Base-by-base conservation (phyloP, 768 basidiomycete species). In the Suillus ampliporus region DNA sequence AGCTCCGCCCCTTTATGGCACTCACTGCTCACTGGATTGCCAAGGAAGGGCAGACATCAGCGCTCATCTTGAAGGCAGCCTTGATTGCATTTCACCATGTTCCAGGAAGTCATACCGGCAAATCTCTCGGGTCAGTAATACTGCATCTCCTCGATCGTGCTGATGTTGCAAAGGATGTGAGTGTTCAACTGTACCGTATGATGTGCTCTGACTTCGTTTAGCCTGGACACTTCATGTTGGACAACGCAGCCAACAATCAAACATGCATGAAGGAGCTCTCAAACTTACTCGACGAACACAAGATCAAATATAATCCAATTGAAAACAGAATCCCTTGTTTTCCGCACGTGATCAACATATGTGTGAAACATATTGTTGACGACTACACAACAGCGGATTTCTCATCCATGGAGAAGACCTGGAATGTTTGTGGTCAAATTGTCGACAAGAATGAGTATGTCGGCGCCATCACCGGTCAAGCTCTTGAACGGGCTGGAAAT, bases 1-100 rank as follows among this genome's bases (percentile, higher is more conserved):
- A 69, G 37, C 72, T 74, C 15, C 14, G 23, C 4, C 21, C 72
- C 10, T 77, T 66, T 52, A 68, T 80, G 62, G 79, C 72, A 0
- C 57, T 80, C 1, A 77, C 76, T 0, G 71, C 68, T 0, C 77
- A 80, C 68, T 81, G 61, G 40, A 65, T 65, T 8, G 51, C 60
- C 14, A 40, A 26, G 13, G 51, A 60, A 17, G 34, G 11, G 51
- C n/a, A 35, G 26, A 15, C 28, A 56, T 48, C 19, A 13, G 10
- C n/a, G 40, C 40, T 58, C 3, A 9, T 31, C n/a, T 34, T 63
- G 17, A 56, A 61, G 44, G 52, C 44, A 10, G 57, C 64, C 11
- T 51, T 71, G 14, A 41, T 71, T 26, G 66, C 61, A 19, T 71
- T 71, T 46, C 64, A 69, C 48, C 41, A 47, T 14, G 10, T 69